Percentiles rank a stretch among this genome's conserved stretches.
phyloP scores from a whole-genome alignment of 176 grass and related monocot genomes.

The Aegilops sharonensis region DNA sequence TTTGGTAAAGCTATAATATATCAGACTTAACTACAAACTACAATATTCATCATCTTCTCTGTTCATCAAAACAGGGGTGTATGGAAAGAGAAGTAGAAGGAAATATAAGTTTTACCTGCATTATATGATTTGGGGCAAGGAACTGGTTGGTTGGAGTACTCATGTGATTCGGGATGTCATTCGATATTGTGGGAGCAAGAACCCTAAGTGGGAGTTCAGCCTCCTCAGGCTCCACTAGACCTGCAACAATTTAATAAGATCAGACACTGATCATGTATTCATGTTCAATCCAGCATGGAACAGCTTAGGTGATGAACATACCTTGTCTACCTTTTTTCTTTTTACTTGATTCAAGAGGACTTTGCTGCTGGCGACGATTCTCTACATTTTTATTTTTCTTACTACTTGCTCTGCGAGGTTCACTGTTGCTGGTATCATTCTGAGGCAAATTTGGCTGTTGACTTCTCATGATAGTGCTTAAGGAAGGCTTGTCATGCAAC shows the following conservation, averaged over 20 bases:
- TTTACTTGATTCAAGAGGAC: constrained; percentile 52
- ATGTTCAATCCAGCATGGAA: constrained; percentile 20
- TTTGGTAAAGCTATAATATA: constrained; percentile 27
- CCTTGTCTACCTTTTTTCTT: constrained; percentile 68
- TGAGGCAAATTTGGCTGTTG: constrained; percentile 58
- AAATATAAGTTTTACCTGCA: constrained; percentile 60
- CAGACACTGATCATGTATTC: background rate
- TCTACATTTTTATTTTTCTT: constrained; percentile 69
- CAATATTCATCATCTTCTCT: background rate
- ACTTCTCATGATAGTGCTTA: constrained; percentile 48
- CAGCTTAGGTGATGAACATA: constrained; percentile 26
- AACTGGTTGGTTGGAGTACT: constrained; percentile 64
- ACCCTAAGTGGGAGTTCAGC: constrained; percentile 43
- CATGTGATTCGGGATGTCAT: constrained; percentile 63
- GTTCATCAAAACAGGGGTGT: background rate
- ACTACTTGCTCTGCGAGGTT: constrained; percentile 44
- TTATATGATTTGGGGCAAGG: constrained; percentile 60
- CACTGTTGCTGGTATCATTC: constrained; percentile 43
- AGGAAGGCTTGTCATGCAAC: constrained; percentile 65
- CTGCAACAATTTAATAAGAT: constrained; percentile 37
- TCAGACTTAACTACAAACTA: background rate
- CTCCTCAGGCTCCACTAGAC: constrained; percentile 52
- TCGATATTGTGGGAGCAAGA: constrained; percentile 38
- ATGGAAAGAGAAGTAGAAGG: background rate
- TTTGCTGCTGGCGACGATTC: constrained; percentile 37